Evolutionary conservation across 176 grass and related monocot species (phyloP).

Genomic region (Chloris gayana): DNA sequence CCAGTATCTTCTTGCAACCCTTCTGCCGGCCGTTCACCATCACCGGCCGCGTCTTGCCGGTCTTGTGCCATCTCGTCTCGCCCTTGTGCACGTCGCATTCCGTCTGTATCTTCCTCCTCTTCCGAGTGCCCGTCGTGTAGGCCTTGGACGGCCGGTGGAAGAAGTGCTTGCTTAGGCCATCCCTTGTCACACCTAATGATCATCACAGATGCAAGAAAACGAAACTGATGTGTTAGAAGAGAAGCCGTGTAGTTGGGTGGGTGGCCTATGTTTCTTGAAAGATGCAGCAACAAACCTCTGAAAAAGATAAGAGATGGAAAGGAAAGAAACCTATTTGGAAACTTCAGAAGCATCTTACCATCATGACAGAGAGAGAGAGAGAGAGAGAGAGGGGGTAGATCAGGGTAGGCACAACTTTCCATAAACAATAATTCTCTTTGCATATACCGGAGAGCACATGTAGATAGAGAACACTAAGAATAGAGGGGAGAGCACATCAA

Average conservation of each 20-base stretch:
- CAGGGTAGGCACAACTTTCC: conserved; percentile 67
- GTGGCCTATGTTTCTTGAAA: conserved; percentile 71
- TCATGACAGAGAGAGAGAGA: conserved; percentile 50
- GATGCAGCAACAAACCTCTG: conserved; percentile 70
- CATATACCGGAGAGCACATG: conserved; percentile 69
- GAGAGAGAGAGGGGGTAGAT: conserved; percentile 49
- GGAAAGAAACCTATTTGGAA: conserved; percentile 80
- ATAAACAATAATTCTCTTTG: conserved; percentile 71
- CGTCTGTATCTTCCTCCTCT: conserved; percentile 91
- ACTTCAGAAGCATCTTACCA: conserved; percentile 87
- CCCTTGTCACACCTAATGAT: conserved; percentile 86
- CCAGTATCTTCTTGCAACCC: conserved; percentile 99
- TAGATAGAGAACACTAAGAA: conserved; percentile 54
- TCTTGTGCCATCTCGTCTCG: conserved; percentile 99
- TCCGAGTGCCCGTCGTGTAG: conserved; percentile 95
- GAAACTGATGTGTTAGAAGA: conserved; percentile 33
- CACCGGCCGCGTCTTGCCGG: conserved; percentile 93
- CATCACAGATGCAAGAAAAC: conserved; percentile 29
- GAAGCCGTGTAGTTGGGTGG: conserved; percentile 43
- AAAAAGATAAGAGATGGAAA: conserved; percentile 51
- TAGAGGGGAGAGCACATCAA: conserved; percentile 59
- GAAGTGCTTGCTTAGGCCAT: conserved; percentile 99
- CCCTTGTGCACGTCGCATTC: conserved; percentile 83
- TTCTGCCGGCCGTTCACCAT: conserved; percentile 78
- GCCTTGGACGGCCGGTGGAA: conserved; percentile 99